These are phyloP conservation scores for Kalaharituber pfeilii DNA, from an alignment of 2,329 filamentous ascomycete species.

Conservation along the genomic window DNA sequence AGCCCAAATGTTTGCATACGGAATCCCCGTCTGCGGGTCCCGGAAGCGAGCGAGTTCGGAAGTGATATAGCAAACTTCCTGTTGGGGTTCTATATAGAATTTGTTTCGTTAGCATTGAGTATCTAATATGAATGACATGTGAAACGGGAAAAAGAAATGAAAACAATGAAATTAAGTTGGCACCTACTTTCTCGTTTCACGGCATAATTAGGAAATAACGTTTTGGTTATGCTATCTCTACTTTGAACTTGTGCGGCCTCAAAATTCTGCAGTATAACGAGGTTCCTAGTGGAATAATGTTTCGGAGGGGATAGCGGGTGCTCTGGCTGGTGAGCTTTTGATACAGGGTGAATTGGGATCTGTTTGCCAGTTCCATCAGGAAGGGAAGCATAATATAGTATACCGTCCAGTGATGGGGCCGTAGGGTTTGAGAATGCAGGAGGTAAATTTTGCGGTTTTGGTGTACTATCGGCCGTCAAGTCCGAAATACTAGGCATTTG, in stretches of 20 bases:
- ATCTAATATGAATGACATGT: neutral
- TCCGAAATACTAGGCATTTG: neutral
- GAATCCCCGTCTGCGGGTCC: constrained; percentile 68
- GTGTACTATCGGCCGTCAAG: constrained; percentile 7
- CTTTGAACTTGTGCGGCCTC: constrained; percentile 34
- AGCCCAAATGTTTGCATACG: constrained; percentile 61
- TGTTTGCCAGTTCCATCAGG: constrained; percentile 15
- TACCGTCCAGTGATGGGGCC: constrained; percentile 30
- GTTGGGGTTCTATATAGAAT: neutral
- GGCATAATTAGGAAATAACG: constrained; percentile 38
- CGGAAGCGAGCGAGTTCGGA: constrained; percentile 63
- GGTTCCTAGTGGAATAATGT: constrained; percentile 38
- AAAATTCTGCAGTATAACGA: constrained; percentile 43
- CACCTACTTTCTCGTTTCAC: constrained; percentile 14
- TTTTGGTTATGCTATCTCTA: constrained; percentile 37
- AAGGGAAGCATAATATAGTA: constrained; percentile 29
- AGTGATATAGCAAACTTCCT: constrained; percentile 56
- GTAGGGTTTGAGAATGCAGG: neutral
- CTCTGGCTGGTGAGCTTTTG: constrained; percentile 21
- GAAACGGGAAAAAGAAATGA: neutral
- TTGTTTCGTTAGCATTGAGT: too few species aligned
- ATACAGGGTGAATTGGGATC: constrained; percentile 18
- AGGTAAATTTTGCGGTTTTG: constrained; percentile 21
- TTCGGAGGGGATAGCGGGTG: constrained; percentile 25
- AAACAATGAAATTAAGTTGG: constrained; percentile 32